Evolutionary conservation across 1,139 yeast genomes (phyloP).

Genomic region (Geotrichum phurueaensis): DNA sequence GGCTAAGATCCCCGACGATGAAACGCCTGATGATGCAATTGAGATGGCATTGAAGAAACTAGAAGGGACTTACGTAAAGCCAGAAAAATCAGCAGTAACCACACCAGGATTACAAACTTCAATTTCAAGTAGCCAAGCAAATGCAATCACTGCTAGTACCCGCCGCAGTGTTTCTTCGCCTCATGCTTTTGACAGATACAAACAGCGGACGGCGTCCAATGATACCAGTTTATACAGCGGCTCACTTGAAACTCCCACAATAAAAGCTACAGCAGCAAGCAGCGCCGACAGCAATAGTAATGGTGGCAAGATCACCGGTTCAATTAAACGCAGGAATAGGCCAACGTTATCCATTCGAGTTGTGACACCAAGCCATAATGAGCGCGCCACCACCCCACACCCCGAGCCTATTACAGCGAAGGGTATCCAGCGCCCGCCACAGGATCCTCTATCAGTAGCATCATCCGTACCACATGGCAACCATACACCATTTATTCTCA

Average conservation of each 20-base stretch:
- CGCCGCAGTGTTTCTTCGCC: neutral
- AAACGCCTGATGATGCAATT: conserved; percentile 64
- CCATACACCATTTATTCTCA: conserved; percentile 77
- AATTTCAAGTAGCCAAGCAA: neutral
- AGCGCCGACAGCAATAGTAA: neutral
- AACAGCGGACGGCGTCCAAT: neutral
- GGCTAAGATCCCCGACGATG: conserved; percentile 77
- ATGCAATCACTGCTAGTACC: neutral
- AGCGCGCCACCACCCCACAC: neutral
- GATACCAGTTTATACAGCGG: conserved; percentile 11
- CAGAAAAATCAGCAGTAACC: conserved; percentile 1
- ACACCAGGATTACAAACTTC: neutral
- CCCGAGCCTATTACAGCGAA: neutral
- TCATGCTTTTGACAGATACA: neutral
- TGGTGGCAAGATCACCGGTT: neutral
- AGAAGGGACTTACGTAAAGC: conserved; percentile 52
- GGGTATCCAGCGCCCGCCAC: conserved; percentile 3
- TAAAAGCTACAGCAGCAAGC: neutral
- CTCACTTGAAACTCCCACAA: conserved; percentile 15
- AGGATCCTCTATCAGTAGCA: conserved; percentile 14
- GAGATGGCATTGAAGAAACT: conserved; percentile 66
- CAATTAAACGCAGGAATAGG: neutral
- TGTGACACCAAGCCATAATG: neutral
- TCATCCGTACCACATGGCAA: conserved; percentile 24
- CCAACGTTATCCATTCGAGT: neutral